Evolutionary conservation across 805 yeast genomes (phyloP).

Genomic region (Yarrowia sp.): DNA sequence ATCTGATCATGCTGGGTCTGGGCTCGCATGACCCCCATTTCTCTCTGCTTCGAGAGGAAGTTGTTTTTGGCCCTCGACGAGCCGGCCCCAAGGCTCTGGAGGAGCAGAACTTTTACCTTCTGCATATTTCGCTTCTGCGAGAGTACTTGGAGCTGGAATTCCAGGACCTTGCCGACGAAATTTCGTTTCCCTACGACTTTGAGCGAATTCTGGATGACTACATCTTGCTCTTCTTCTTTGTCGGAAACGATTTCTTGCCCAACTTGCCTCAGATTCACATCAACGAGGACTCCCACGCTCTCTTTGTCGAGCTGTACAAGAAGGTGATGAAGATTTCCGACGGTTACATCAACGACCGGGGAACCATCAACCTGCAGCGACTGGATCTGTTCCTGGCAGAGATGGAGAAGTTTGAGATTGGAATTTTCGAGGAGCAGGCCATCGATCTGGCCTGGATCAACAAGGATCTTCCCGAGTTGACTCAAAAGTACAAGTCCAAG

Average conservation of each 20-base stretch:
- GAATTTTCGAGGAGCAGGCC: constrained; percentile 80
- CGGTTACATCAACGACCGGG: constrained; percentile 85
- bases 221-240: constrained; percentile 87
- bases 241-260: constrained; percentile 98
- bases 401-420: constrained; percentile 79
- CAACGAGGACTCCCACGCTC: constrained; percentile 96
- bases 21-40: constrained; percentile 96
- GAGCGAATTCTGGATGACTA: constrained; percentile 93
- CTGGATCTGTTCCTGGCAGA: constrained; percentile 77
- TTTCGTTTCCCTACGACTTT: constrained; percentile 75
- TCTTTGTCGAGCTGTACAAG: constrained; percentile 86
- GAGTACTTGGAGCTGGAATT: constrained; percentile 92
- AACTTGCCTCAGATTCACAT: constrained; percentile 92
- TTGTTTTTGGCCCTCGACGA: constrained; percentile 69
- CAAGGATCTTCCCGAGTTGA: constrained; percentile 65
- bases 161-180: constrained; percentile 65
- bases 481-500: constrained; percentile 56
- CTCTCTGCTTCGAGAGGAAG: constrained; percentile 93
- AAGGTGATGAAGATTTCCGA: constrained; percentile 73
- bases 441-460: constrained; percentile 93
- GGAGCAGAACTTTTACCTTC: constrained; percentile 78
- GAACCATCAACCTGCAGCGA: constrained; percentile 77
- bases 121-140: constrained; percentile 86
- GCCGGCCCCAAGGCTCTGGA: constrained; percentile 57
- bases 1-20: constrained; percentile 89